phyloP scores from a whole-genome alignment of 441 rosid genomes.

The Aquilaria agallochum region DNA sequence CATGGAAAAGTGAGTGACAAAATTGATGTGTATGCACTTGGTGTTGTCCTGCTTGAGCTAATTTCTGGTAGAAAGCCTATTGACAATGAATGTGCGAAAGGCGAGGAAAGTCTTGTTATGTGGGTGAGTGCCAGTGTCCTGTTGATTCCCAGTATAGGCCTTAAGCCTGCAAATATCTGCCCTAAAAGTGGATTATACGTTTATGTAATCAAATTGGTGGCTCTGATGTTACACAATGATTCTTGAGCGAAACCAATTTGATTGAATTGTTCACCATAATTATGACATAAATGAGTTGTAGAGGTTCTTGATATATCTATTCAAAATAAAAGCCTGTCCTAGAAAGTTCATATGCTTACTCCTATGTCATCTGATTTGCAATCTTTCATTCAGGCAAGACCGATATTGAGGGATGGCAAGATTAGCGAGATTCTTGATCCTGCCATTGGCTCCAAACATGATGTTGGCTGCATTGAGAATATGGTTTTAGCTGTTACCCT shows the following conservation, averaged over 20 bases:
- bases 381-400: conserved; percentile 56
- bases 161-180: too few species aligned
- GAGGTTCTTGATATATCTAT: too few species aligned
- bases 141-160: too few species aligned
- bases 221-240: too few species aligned
- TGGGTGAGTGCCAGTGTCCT: conserved; percentile 58
- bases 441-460: conserved; percentile 31
- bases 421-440: conserved; percentile 69
- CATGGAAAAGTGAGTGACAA: conserved; percentile 85
- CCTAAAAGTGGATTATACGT: too few species aligned
- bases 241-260: too few species aligned
- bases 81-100: conserved; percentile 45
- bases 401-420: conserved; percentile 65
- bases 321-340: too few species aligned
- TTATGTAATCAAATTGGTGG: too few species aligned
- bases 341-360: too few species aligned
- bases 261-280: too few species aligned
- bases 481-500: conserved; percentile 85
- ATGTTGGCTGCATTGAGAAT: conserved; percentile 47
- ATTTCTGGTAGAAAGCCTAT: conserved; percentile 87
- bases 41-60: conserved; percentile 92
- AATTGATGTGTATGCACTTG: conserved; percentile 87
- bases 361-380: background rate
- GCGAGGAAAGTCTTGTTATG: conserved; percentile 82
- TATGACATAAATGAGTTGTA: too few species aligned